A percentile compares a stretch with the other conserved stretches of the same genome.
These are phyloP conservation scores for Botryobasidium botryosum DNA, from an alignment of 768 basidiomycete genomes.

Conservation along the genomic window DNA sequence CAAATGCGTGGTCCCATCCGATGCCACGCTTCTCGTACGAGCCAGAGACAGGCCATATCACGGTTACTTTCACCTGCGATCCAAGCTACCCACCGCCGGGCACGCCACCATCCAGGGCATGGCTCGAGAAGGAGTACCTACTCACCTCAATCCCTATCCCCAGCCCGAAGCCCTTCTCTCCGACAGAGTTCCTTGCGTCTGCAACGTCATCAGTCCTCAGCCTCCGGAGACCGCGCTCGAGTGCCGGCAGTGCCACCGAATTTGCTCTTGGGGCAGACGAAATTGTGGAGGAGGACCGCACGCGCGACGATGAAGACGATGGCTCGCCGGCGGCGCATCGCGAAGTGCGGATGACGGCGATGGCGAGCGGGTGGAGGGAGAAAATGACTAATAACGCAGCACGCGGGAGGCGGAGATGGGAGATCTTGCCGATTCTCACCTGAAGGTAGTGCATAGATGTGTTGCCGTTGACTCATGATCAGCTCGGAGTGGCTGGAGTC, in stretches of 20 bases:
- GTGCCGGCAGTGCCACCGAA: slow-evolving; percentile 36
- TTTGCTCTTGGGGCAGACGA: slow-evolving; percentile 68
- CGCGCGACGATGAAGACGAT: slow-evolving; percentile 64
- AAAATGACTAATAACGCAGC: slow-evolving; percentile 21
- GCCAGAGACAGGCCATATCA: slow-evolving; percentile 37
- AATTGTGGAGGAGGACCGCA: slow-evolving; percentile 58
- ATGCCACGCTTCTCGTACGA: slow-evolving; percentile 47
- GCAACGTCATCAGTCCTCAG: neutral
- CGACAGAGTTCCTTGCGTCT: slow-evolving; percentile 34
- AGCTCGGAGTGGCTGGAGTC: too few relatives aligned
- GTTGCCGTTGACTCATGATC: too few relatives aligned
- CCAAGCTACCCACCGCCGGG: slow-evolving; percentile 37
- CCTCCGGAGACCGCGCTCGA: neutral
- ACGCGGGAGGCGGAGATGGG: slow-evolving; percentile 31
- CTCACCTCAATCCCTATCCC: slow-evolving; percentile 49
- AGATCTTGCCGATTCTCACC: slow-evolving; percentile 27
- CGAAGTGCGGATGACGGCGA: slow-evolving; percentile 35
- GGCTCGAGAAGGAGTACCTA: slow-evolving; percentile 44
- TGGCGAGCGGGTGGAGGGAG: slow-evolving; percentile 25
- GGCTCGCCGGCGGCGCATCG: slow-evolving; percentile 44
- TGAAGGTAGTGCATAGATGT: too few relatives aligned
- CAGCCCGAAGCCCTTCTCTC: slow-evolving; percentile 46
- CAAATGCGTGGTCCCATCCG: slow-evolving; percentile 53
- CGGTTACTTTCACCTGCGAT: slow-evolving; percentile 41
- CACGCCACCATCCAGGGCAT: slow-evolving; percentile 25